These are phyloP conservation scores for Aciculosporium take DNA, from an alignment of 2,329 filamentous ascomycete genomes.

Conservation along the genomic window DNA sequence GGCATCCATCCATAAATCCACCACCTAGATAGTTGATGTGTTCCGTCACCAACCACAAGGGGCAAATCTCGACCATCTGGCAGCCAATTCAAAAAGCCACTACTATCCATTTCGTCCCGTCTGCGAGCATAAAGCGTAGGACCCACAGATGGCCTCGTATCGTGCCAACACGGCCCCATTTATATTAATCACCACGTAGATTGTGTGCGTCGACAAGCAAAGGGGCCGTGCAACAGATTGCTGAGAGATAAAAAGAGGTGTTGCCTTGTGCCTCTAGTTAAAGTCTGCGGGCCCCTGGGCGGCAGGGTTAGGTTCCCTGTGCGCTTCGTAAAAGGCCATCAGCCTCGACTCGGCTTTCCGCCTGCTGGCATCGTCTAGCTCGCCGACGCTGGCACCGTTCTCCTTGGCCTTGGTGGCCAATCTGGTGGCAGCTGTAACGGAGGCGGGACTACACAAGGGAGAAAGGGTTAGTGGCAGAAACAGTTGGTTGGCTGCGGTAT, in stretches of 20 bases:
- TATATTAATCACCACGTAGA: neutral
- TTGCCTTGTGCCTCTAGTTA: conserved; percentile 23
- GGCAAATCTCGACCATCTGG: no score
- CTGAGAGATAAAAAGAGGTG: neutral
- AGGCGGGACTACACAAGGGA: conserved; percentile 10
- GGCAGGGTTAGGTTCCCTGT: conserved; percentile 30
- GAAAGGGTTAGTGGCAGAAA: neutral
- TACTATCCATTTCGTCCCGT: no score
- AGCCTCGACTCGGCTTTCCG: conserved; percentile 37
- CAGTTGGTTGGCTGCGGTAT: neutral
- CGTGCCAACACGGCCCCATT: neutral
- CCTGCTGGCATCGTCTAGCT: conserved; percentile 37
- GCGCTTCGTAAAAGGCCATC: conserved; percentile 38
- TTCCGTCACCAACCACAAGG: no score
- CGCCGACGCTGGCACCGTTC: conserved; percentile 26
- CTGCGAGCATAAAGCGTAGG: neutral
- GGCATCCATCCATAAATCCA: no score
- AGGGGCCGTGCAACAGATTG: neutral
- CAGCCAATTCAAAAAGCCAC: no score
- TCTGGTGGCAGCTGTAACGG: conserved; percentile 10
- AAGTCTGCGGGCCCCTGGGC: conserved; percentile 38
- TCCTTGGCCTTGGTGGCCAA: conserved; percentile 24
- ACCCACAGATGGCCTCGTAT: neutral
- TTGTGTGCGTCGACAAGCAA: neutral
- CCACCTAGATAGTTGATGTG: no score